Conservation (phyloP, 2,329 filamentous ascomycete genomes). For the Aspergillus neoniger region DNA sequence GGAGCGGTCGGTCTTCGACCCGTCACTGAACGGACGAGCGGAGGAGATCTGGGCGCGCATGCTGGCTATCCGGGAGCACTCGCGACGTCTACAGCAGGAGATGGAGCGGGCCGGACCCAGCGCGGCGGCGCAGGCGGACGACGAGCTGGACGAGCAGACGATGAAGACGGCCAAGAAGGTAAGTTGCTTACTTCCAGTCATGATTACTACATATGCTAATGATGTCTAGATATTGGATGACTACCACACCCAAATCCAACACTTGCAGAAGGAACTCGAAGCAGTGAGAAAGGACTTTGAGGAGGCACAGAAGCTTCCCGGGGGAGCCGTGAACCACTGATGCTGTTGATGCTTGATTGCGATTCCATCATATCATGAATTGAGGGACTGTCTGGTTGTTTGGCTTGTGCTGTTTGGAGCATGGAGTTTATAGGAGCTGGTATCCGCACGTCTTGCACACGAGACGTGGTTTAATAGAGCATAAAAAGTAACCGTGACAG, state of each 20-base stretch:
- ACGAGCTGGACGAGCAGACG: slow-evolving; percentile 58
- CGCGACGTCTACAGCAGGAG: slow-evolving; percentile 60
- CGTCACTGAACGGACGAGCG: slow-evolving; percentile 59
- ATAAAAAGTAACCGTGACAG: slow-evolving; percentile 2
- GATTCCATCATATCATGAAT: no score
- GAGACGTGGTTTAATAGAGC: slow-evolving; percentile 1
- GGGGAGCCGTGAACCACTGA: slow-evolving; percentile 21
- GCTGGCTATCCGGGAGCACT: slow-evolving; percentile 62
- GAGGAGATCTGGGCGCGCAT: slow-evolving; percentile 70
- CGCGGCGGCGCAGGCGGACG: slow-evolving; percentile 43
- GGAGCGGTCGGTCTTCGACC: slow-evolving; percentile 62
- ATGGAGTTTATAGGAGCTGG: slow-evolving; percentile 11
- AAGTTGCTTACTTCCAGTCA: slow-evolving; percentile 19
- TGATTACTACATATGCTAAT: slow-evolving; percentile 16
- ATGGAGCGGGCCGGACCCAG: slow-evolving; percentile 56
- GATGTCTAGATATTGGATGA: slow-evolving; percentile 50
- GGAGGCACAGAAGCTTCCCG: slow-evolving; percentile 51
- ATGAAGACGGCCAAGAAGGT: slow-evolving; percentile 64
- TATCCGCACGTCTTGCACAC: not conserved
- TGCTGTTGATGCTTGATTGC: no score
- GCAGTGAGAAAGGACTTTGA: slow-evolving; percentile 61
- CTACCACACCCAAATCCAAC: slow-evolving; percentile 54
- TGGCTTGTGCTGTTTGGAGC: not conserved
- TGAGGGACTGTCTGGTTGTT: not conserved
- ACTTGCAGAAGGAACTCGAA: slow-evolving; percentile 62